phyloP scores from a whole-genome alignment of 2,329 filamentous ascomycete genomes.

The Fusarium sambucinum region DNA sequence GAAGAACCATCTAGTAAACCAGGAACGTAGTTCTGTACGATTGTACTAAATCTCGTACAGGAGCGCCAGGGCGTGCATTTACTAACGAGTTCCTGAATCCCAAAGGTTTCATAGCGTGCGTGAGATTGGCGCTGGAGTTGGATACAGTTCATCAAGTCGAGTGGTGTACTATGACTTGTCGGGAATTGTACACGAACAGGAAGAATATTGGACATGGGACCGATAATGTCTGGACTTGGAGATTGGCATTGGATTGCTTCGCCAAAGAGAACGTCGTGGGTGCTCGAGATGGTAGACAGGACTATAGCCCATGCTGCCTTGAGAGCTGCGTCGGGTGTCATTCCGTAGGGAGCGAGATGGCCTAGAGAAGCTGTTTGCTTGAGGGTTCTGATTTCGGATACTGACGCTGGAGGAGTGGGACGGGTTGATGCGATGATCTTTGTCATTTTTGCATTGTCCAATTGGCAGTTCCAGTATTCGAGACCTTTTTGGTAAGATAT shows the following conservation, averaged over 20 bases:
- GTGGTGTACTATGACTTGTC: conserved; percentile 57
- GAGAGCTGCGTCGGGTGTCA: conserved; percentile 65
- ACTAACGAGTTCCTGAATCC: conserved; percentile 64
- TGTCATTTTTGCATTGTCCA: conserved; percentile 62
- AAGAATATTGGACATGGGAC: conserved; percentile 61
- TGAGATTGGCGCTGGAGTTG: conserved; percentile 63
- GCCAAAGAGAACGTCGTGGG: conserved; percentile 67
- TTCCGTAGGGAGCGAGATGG: conserved; percentile 57
- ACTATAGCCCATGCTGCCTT: conserved; percentile 70
- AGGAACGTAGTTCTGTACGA: conserved; percentile 62
- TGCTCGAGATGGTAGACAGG: conserved; percentile 62
- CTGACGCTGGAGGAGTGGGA: conserved; percentile 54
- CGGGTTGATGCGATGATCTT: conserved; percentile 58
- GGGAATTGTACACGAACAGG: conserved; percentile 64
- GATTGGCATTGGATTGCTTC: conserved; percentile 61
- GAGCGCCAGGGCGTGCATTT: conserved; percentile 67
- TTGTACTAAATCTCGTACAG: conserved; percentile 66
- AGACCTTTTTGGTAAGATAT: conserved; percentile 55
- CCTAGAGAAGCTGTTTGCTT: conserved; percentile 56
- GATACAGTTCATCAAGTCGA: conserved; percentile 62
- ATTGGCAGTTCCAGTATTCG: conserved; percentile 60
- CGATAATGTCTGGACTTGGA: conserved; percentile 60
- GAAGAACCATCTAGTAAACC: conserved; percentile 52
- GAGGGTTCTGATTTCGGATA: conserved; percentile 55
- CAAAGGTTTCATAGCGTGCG: conserved; percentile 64